Percentiles rank a stretch among this genome's conserved stretches.
Conservation (phyloP, 768 basidiomycete species). For the Termitomyces sp. region DNA sequence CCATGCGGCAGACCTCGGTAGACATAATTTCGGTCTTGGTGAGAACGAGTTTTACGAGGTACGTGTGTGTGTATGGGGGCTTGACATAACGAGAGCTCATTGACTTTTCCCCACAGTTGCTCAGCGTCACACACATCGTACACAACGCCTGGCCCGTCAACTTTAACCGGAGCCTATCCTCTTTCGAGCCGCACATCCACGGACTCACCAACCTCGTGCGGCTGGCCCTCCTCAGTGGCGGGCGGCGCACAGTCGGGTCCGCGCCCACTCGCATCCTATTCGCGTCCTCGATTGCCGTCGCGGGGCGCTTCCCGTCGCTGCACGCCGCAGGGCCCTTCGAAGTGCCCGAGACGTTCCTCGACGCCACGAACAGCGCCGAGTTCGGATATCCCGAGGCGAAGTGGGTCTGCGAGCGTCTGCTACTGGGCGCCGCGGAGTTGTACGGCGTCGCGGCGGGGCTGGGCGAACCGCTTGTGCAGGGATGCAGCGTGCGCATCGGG, state of each 20-base stretch:
- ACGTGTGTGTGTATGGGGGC: not conserved
- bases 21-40: conserved; percentile 19
- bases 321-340: conserved; percentile 20
- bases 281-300: conserved; percentile 30
- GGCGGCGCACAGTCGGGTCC: conserved; percentile 8
- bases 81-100: not conserved
- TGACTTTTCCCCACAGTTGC: conserved; percentile 13
- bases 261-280: conserved; percentile 26
- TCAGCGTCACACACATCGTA: conserved; percentile 23
- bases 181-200: conserved; percentile 35
- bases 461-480: not conserved
- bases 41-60: conserved; percentile 20
- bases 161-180: conserved; percentile 33
- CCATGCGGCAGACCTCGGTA: conserved; percentile 20
- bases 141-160: conserved; percentile 40
- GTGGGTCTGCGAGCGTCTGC: conserved; percentile 24
- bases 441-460: conserved; percentile 12
- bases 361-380: conserved; percentile 18
- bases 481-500: not conserved
- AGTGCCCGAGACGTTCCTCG: conserved; percentile 26
- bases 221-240: conserved; percentile 17
- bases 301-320: conserved; percentile 23
- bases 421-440: conserved; percentile 10
- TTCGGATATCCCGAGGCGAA: conserved; percentile 6
- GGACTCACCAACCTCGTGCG: conserved; percentile 26